phyloP scores from a whole-genome alignment of 805 yeast genomes.

The Ascoidea asiatica region DNA sequence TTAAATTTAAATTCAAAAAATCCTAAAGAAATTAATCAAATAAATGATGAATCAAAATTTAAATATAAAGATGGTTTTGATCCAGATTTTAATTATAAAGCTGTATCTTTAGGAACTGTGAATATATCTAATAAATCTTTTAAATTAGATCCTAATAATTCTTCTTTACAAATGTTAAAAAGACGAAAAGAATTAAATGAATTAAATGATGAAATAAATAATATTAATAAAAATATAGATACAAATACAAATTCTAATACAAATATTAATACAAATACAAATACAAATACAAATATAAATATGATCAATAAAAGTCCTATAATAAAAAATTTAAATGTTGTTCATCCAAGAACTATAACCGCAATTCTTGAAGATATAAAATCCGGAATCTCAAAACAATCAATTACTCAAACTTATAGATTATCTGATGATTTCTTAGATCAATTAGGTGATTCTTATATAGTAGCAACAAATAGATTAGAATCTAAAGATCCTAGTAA shows the following conservation, averaged over 20 bases:
- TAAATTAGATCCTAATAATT: background rate
- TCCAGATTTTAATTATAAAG: background rate
- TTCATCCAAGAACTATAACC: background rate
- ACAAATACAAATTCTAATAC: background rate
- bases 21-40: too few species aligned
- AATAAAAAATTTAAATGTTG: background rate
- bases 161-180: background rate
- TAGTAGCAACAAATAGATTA: background rate
- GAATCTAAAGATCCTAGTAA: too few species aligned
- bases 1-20: too few species aligned
- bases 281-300: background rate
- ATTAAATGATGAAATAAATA: background rate
- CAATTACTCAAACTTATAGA: background rate
- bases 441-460: background rate
- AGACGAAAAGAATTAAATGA: background rate
- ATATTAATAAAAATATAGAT: background rate
- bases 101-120: background rate
- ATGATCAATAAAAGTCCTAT: background rate
- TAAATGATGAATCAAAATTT: too few species aligned
- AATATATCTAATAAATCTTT: too few species aligned
- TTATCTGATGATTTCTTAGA: background rate
- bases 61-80: background rate
- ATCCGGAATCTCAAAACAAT: background rate
- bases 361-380: background rate
- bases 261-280: background rate